Percentiles rank a stretch among this genome's conserved stretches.
phyloP scores from a whole-genome alignment of 2,329 filamentous ascomycete genomes.

The Aspergillus awamori region DNA sequence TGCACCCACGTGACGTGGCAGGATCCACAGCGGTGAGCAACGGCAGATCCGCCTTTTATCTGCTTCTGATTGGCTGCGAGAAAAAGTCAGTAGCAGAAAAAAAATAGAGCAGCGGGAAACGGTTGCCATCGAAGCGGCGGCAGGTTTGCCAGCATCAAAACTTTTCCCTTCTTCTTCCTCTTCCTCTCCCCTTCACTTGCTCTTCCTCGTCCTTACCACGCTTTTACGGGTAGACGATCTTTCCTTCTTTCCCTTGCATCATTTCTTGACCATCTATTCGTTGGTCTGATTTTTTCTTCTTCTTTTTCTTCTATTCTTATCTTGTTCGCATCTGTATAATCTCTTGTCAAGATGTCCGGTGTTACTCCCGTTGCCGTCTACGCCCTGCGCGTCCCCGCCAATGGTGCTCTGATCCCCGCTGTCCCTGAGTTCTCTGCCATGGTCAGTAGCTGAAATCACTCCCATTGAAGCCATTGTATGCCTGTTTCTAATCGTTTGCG shows the following conservation, averaged over 20 bases:
- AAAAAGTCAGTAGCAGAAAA: conserved; percentile 20
- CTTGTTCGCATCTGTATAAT: conserved; percentile 7
- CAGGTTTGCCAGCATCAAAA: conserved; percentile 14
- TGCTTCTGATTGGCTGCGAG: conserved; percentile 11
- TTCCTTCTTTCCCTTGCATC: conserved; percentile 20
- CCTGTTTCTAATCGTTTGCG: not conserved
- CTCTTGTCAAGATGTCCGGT: conserved; percentile 46
- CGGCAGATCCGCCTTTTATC: not conserved
- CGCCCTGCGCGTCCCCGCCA: conserved; percentile 86
- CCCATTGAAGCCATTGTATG: not conserved
- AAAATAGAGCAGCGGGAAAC: not conserved
- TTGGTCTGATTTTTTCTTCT: conserved; percentile 18
- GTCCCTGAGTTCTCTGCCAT: conserved; percentile 78
- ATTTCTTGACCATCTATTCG: conserved; percentile 9
- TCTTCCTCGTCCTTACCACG: conserved; percentile 20
- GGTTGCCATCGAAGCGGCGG: conserved; percentile 2
- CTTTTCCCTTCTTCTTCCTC: conserved; percentile 16
- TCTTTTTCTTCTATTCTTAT: not conserved
- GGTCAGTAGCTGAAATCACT: conserved; percentile 58
- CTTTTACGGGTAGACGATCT: conserved; percentile 23
- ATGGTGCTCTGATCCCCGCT: conserved; percentile 79
- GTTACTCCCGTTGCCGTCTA: conserved; percentile 75
- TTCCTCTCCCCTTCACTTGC: conserved; percentile 26
- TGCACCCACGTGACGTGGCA: conserved; percentile 16
- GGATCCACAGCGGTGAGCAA: not conserved